phyloP scores from a whole-genome alignment of 1,284 basidiomycete species.

The Mycocalia duriaeana region DNA sequence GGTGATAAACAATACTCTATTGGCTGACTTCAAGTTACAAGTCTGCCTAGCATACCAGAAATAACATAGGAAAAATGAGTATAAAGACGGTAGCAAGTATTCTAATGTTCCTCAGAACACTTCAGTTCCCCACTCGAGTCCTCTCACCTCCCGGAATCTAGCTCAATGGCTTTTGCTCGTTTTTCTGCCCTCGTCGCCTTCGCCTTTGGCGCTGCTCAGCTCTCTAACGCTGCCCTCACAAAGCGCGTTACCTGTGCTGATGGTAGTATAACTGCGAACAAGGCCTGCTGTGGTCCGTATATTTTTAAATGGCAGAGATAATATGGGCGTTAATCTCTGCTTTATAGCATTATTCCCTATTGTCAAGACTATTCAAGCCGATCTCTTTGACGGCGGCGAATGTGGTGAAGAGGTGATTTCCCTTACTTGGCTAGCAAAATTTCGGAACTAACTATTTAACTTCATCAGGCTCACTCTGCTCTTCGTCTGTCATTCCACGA shows the following conservation, averaged over 20 bases:
- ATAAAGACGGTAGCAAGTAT: neutral
- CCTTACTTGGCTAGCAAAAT: slow-evolving; percentile 11
- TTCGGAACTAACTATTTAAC: neutral
- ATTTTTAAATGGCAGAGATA: neutral
- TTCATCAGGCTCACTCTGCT: slow-evolving; percentile 28
- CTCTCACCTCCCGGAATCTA: neutral
- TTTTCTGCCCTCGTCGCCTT: slow-evolving; percentile 12
- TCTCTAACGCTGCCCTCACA: slow-evolving; percentile 16
- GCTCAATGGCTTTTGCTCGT: slow-evolving; percentile 16
- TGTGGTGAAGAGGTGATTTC: slow-evolving; percentile 28
- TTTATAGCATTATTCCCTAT: slow-evolving; percentile 25
- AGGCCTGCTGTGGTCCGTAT: slow-evolving; percentile 29
- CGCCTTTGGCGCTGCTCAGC: slow-evolving; percentile 12
- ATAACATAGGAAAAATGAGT: neutral
- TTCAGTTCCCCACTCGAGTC: neutral
- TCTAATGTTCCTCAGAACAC: neutral
- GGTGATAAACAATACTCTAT: no score
- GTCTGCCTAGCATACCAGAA: no score
- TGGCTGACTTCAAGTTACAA: no score
- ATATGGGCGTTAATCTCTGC: slow-evolving; percentile 4
- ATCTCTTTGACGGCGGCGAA: slow-evolving; percentile 32
- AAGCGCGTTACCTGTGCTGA: slow-evolving; percentile 20
- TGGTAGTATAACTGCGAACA: slow-evolving; percentile 28
- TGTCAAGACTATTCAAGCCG: slow-evolving; percentile 30
- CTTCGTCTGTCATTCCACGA: slow-evolving; percentile 42